Evolutionary conservation across 2,329 filamentous ascomycete genomes (phyloP).

Genomic region (Parastagonospora nodorum): DNA sequence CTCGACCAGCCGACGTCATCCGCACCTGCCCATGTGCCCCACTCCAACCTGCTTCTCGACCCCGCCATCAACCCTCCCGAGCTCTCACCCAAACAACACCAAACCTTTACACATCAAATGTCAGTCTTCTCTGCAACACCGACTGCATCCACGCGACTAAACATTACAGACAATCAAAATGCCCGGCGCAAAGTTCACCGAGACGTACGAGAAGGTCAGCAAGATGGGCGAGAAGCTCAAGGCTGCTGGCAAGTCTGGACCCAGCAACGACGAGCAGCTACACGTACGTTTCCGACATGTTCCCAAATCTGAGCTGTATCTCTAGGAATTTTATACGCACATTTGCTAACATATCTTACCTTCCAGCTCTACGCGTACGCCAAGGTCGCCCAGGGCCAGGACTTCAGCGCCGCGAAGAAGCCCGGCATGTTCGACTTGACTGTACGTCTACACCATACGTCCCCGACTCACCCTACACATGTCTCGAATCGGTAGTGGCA

Average conservation of each 20-base stretch:
- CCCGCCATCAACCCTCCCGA: constrained; percentile 8
- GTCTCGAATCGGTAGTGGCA: background rate
- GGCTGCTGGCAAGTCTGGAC: constrained; percentile 28
- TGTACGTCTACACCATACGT: constrained; percentile 50
- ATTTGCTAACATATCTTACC: constrained; percentile 2
- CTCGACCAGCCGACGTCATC: constrained; percentile 2
- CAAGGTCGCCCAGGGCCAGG: constrained; percentile 49
- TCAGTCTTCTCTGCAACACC: background rate
- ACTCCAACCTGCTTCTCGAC: constrained; percentile 16
- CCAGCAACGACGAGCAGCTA: constrained; percentile 52
- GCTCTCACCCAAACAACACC: constrained; percentile 2
- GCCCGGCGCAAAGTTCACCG: constrained; percentile 37
- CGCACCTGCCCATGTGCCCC: constrained; percentile 11
- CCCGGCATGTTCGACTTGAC: constrained; percentile 75
- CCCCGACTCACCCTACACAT: background rate
- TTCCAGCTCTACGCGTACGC: constrained; percentile 58
- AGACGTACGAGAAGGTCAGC: constrained; percentile 38
- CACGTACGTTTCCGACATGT: constrained; percentile 46
- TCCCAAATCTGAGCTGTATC: background rate
- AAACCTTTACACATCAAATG: constrained; percentile 1
- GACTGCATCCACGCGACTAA: background rate
- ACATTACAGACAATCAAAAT: constrained; percentile 17
- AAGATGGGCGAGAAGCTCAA: constrained; percentile 40
- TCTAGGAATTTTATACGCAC: background rate
- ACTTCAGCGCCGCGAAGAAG: constrained; percentile 49